Percentiles rank a stretch among this genome's conserved stretches.
Evolutionary conservation across 495 filamentous ascomycete genomes (phyloP).

Genomic region (Talaromyces trachyspermus): DNA sequence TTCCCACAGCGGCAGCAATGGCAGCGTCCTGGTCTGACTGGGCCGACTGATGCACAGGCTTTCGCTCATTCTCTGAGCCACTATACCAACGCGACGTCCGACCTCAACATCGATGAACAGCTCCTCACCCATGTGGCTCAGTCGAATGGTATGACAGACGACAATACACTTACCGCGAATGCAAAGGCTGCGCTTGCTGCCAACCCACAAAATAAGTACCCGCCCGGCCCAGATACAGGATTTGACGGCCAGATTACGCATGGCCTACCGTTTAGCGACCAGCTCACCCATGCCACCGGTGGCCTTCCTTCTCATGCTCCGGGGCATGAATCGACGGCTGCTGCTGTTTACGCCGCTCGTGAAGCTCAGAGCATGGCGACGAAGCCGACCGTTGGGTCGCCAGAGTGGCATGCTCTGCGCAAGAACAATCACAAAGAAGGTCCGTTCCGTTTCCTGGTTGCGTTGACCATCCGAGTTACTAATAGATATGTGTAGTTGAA

Average conservation of each 20-base stretch:
- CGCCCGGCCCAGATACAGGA: constrained; percentile 31
- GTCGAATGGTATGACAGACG: constrained; percentile 40
- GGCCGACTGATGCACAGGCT: constrained; percentile 23
- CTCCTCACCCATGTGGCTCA: constrained; percentile 43
- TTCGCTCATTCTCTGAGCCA: constrained; percentile 32
- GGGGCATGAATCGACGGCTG: constrained; percentile 39
- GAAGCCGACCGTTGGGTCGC: constrained; percentile 89
- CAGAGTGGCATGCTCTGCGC: constrained; percentile 96
- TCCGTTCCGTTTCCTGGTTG: too few relatives aligned
- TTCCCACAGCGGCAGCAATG: constrained; percentile 40
- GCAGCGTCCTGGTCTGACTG: constrained; percentile 23
- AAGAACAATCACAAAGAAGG: constrained; percentile 99
- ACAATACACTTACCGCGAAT: constrained; percentile 36
- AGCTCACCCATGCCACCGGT: constrained; percentile 34
- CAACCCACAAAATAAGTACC: constrained; percentile 40
- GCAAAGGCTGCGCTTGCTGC: constrained; percentile 40
- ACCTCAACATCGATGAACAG: constrained; percentile 42
- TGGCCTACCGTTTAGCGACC: constrained; percentile 36
- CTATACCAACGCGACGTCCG: constrained; percentile 29
- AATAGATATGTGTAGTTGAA: constrained; percentile 57
- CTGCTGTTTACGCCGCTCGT: constrained; percentile 40
- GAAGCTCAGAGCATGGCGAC: constrained; percentile 40
- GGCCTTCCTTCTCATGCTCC: constrained; percentile 20
- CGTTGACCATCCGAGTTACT: constrained; percentile 9
- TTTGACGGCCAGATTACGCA: constrained; percentile 37